Conservation (phyloP, 148 eudicot genomes). For the Rhododendron simsii region DNA sequence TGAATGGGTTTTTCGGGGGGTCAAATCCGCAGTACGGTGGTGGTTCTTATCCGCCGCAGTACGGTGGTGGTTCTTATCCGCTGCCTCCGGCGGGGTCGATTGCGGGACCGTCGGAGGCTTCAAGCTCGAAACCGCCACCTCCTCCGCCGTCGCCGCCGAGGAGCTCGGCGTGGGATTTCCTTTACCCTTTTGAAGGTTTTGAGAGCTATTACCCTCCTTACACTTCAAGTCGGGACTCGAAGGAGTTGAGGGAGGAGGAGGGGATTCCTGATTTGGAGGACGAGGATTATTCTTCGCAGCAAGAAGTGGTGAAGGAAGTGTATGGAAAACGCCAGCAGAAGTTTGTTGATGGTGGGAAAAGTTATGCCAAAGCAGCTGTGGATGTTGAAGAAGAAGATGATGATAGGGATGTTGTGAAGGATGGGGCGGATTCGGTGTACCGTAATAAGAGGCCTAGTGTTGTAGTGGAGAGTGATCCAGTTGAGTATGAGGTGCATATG, state of each 20-base stretch:
- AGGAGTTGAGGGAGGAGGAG: constrained; percentile 82
- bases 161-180: constrained; percentile 73
- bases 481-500: constrained; percentile 84
- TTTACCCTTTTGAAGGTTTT: constrained; percentile 67
- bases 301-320: constrained; percentile 77
- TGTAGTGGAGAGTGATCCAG: constrained; percentile 35
- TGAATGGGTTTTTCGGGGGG: constrained; percentile 21
- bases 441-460: constrained; percentile 31
- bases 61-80: constrained; percentile 14
- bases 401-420: constrained; percentile 21
- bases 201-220: constrained; percentile 51
- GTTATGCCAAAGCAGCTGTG: constrained; percentile 30
- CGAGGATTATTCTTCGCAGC: constrained; percentile 42
- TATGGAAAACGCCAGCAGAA: constrained; percentile 37
- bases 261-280: constrained; percentile 93
- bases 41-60: constrained; percentile 14
- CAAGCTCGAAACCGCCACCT: constrained; percentile 43
- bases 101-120: constrained; percentile 19
- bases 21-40: constrained; percentile 21
- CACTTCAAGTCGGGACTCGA: constrained; percentile 61
- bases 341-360: constrained; percentile 40
- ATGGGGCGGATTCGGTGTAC: constrained; percentile 24
- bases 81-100: neutral
- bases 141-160: constrained; percentile 81
- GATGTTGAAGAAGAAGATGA: neutral